Evolutionary conservation across 495 filamentous ascomycete species (phyloP), one percentile per base, ranked within the genome.

Genomic region (Aspergillus carlsbadensis): DNA sequence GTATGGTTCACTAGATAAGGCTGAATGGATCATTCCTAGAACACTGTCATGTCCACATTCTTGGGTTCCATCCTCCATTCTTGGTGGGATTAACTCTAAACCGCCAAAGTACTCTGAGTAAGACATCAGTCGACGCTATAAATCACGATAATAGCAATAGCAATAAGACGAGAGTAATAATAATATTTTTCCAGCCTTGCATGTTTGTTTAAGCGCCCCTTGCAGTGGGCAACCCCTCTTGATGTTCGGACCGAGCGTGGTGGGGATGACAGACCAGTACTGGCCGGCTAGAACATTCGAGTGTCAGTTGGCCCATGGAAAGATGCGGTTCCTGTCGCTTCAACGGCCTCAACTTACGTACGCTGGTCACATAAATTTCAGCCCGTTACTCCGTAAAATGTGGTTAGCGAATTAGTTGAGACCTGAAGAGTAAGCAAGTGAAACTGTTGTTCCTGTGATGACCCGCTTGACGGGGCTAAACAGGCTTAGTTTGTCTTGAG

Each of bases 171-270:
- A 31, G 2, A 29, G 49, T 52, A 52, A 29, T 29, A 29, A 29
- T 29, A n/a, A n/a, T n/a, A n/a, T 29, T 29, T 8, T 29, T 29
- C 26, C 26, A 29, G 26, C 49, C 49, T 52, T 52, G 49, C 49
- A 52, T 40, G 49, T 40, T 40, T 52, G 36, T 41, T 52, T 52
- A 41, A 21, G 14, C 4, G 49, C 37, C 49, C 49, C 49, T 52
- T 52, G 49, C 49, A 52, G 49, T 50, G 18, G 24, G 20, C 39
- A 29, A 29, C 3, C 26, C 26, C 26, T 29, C 14, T 20, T 42
- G 41, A 43, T 10, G 17, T 29, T 29, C 26, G 26, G n/a, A 42
- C 39, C 6, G 39, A 20, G 39, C 18, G 42, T 29, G 42, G 6
- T 18, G 6, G 39, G 6, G 8, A 17, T 15, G 39, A 26, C 42